Conservation (phyloP, 1,284 basidiomycete genomes). For the Microbotryum intermedium region DNA sequence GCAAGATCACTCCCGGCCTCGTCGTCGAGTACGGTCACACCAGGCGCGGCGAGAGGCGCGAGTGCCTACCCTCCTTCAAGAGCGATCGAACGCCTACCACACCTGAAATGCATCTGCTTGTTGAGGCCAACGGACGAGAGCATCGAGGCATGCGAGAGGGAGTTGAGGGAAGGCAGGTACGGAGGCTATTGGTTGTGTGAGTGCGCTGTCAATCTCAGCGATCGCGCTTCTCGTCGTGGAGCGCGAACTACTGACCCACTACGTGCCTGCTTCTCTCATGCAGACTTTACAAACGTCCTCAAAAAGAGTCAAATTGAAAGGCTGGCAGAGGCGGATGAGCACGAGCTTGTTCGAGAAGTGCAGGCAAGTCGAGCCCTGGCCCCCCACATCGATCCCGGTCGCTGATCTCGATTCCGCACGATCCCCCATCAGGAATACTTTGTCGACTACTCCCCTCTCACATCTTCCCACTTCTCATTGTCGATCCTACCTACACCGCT, state of each 20-base stretch:
- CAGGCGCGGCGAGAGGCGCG: not conserved
- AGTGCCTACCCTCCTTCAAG: constrained; percentile 41
- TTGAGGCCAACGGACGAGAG: constrained; percentile 71
- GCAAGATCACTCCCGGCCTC: constrained; percentile 14
- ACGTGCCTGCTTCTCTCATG: not conserved
- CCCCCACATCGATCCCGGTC: constrained; percentile 25
- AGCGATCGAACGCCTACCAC: constrained; percentile 65
- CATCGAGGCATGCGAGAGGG: constrained; percentile 69
- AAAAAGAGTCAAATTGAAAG: constrained; percentile 86
- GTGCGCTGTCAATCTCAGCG: constrained; percentile 53
- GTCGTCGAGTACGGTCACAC: not conserved
- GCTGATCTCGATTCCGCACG: not conserved
- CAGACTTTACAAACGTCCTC: constrained; percentile 91
- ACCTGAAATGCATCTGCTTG: constrained; percentile 95
- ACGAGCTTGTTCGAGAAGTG: constrained; percentile 91
- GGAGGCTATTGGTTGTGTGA: constrained; percentile 95
- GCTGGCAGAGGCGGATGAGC: constrained; percentile 88
- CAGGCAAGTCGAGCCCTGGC: constrained; percentile 50
- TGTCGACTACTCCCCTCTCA: constrained; percentile 81
- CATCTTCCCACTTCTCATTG: constrained; percentile 80
- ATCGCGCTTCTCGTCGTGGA: constrained; percentile 10
- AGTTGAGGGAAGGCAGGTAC: constrained; percentile 83
- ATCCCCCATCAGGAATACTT: constrained; percentile 70
- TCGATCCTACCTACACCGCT: constrained; percentile 41
- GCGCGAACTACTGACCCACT: not conserved